These are phyloP conservation scores for Huntiella abstrusa DNA, from an alignment of 2,329 filamentous ascomycete species.

Conservation along the genomic window DNA sequence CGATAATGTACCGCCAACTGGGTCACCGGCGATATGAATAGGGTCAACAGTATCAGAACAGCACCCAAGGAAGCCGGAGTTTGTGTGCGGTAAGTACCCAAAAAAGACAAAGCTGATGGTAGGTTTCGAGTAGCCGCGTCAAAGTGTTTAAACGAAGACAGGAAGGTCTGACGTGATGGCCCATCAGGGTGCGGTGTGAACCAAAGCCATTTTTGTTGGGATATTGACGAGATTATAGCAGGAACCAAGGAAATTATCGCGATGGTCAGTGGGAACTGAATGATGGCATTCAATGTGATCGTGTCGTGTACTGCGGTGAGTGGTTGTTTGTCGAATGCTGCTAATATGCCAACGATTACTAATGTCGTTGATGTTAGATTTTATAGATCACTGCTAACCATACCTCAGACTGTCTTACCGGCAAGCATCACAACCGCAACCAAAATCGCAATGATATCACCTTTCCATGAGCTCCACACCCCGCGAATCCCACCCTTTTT, in stretches of 20 bases:
- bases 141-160: slow-evolving; percentile 16
- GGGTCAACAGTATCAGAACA: slow-evolving; percentile 12
- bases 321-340: slow-evolving; percentile 12
- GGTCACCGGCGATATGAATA: slow-evolving; percentile 12
- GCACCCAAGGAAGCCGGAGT: slow-evolving; percentile 15
- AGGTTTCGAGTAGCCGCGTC: slow-evolving; percentile 16
- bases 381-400: too few relatives aligned
- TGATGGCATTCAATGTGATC: slow-evolving; percentile 16
- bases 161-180: slow-evolving; percentile 11
- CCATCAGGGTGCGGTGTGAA: slow-evolving; percentile 10
- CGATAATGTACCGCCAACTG: slow-evolving; percentile 10
- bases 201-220: slow-evolving; percentile 19
- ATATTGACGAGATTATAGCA: slow-evolving; percentile 15
- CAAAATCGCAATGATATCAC: neutral
- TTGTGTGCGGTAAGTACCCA: slow-evolving; percentile 13
- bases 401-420: too few relatives aligned
- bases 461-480: neutral
- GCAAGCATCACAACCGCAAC: too few relatives aligned
- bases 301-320: slow-evolving; percentile 14
- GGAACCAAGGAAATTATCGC: slow-evolving; percentile 15
- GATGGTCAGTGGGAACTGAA: slow-evolving; percentile 16
- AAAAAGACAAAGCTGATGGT: slow-evolving; percentile 13
- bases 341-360: slow-evolving; percentile 10
- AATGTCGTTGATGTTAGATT: too few relatives aligned
- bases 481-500: too few relatives aligned